Conservation (phyloP, 148 eudicot genomes). For the Beta vulgaris region DNA sequence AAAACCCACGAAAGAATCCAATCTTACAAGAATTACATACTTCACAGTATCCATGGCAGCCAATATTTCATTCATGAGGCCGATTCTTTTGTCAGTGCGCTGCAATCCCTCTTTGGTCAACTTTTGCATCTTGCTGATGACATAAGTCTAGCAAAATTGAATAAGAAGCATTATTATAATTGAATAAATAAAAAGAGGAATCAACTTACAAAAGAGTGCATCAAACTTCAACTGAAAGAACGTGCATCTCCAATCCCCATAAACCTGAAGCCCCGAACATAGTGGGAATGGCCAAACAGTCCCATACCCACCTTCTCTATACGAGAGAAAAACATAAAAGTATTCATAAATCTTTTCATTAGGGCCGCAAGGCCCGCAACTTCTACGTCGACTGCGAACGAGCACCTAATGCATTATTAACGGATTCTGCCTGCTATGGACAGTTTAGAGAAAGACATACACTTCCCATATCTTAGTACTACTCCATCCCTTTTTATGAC, state of each 20-base stretch:
- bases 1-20: not conserved
- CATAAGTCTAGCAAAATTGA: not conserved
- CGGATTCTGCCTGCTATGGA: not conserved
- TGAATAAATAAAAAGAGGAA: not conserved
- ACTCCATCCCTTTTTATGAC: not conserved
- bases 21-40: slow-evolving; percentile 40
- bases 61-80: slow-evolving; percentile 94
- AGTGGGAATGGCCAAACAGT: not conserved
- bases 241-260: not conserved
- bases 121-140: slow-evolving; percentile 33
- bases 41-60: slow-evolving; percentile 98
- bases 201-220: not conserved
- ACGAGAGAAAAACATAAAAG: not conserved
- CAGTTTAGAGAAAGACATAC: not conserved
- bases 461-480: not conserved
- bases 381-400: not conserved
- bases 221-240: not conserved
- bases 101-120: slow-evolving; percentile 33
- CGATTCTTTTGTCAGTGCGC: slow-evolving; percentile 71
- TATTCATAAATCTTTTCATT: not conserved
- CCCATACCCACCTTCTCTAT: not conserved
- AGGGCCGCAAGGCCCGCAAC: not conserved
- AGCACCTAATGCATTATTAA: not conserved
- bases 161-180: not conserved
- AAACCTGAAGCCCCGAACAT: not conserved